Evolutionary conservation across 257 asterid species (phyloP).

Genomic region (Salvia splendens): DNA sequence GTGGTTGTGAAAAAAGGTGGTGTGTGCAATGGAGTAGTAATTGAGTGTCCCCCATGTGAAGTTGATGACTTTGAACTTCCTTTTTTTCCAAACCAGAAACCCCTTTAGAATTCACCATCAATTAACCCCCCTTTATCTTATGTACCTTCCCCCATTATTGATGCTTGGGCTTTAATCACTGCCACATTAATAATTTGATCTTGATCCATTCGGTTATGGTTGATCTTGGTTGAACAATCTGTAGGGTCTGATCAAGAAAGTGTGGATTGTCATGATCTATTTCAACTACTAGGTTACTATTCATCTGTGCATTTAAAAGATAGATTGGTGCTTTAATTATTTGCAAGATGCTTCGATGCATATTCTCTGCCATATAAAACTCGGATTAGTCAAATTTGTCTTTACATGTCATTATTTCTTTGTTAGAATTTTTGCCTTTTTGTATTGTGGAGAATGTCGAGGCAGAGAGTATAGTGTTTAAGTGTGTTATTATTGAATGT

Average conservation of each 20-base stretch:
- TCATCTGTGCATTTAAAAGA: too few relatives aligned
- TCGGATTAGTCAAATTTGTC: constrained; percentile 24
- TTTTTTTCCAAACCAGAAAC: constrained; percentile 26
- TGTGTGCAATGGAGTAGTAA: constrained; percentile 48
- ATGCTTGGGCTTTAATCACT: neutral
- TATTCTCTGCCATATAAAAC: constrained; percentile 18
- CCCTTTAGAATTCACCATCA: constrained; percentile 36
- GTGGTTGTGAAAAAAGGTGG: constrained; percentile 29
- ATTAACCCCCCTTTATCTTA: constrained; percentile 28
- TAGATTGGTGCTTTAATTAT: neutral
- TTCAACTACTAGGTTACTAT: neutral
- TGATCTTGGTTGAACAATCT: too few relatives aligned
- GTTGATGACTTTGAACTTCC: constrained; percentile 14
- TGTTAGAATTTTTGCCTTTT: neutral
- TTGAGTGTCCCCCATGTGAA: constrained; percentile 73
- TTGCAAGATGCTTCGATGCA: constrained; percentile 13
- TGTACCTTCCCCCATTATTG: constrained; percentile 28
- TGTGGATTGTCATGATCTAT: neutral
- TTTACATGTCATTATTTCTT: constrained; percentile 19
- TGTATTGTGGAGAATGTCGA: neutral
- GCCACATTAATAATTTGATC: neutral
- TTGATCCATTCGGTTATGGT: too few relatives aligned
- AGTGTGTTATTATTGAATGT: neutral
- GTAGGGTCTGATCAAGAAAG: neutral
- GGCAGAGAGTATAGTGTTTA: neutral